Evolutionary conservation across 805 yeast species (phyloP).

Genomic region (Isabelozyma heimii): DNA sequence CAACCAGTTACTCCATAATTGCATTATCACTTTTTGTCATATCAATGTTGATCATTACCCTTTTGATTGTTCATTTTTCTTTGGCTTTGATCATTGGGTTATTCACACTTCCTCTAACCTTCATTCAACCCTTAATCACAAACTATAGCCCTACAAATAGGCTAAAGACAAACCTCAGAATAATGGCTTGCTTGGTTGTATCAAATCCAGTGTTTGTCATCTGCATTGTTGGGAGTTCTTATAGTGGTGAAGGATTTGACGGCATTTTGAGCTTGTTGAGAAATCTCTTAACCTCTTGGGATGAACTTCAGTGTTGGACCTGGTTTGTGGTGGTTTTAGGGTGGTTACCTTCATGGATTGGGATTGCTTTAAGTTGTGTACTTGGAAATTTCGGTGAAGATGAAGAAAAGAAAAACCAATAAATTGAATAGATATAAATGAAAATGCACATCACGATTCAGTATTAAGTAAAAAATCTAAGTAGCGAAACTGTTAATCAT

Average conservation of each 20-base stretch:
- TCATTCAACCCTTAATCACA: conserved; percentile 41
- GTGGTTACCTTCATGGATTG: conserved; percentile 83
- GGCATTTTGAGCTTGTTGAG: conserved; percentile 42
- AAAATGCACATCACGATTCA: no score
- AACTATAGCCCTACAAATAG: conserved; percentile 5
- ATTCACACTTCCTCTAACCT: conserved; percentile 71
- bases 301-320: conserved; percentile 75
- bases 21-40: conserved; percentile 54
- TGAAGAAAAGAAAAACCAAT: background rate
- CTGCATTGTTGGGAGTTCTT: conserved; percentile 21
- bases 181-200: conserved; percentile 32
- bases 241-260: conserved; percentile 5
- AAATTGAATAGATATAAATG: background rate
- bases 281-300: conserved; percentile 63
- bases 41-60: conserved; percentile 67
- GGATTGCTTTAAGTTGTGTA: conserved; percentile 23
- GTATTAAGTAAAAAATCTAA: no score
- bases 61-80: conserved; percentile 81
- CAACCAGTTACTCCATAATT: conserved; percentile 23
- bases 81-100: conserved; percentile 72
- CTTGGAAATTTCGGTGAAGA: conserved; percentile 23
- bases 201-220: conserved; percentile 52
- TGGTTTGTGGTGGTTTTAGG: conserved; percentile 72
- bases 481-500: no score
- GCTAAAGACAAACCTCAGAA: conserved; percentile 14